Evolutionary conservation across 1,139 yeast species (phyloP), one percentile per base, ranked within the genome.

Genomic region (Scheffersomyces lignicola): DNA sequence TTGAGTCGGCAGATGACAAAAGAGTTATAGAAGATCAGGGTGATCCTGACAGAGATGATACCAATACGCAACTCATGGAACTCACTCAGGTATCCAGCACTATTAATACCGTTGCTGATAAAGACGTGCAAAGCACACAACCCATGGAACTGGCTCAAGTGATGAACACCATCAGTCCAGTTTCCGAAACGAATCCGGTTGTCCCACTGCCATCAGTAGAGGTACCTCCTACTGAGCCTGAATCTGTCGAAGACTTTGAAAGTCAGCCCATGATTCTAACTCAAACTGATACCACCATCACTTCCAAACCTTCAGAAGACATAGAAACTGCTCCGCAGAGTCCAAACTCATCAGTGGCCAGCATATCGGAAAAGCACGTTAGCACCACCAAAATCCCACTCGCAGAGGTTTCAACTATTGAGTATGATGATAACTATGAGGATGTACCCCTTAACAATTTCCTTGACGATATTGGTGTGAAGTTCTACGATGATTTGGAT

Each of bases 401-500:
- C 27, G 65, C 66, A 2, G 66, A 58, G 13, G 43, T 48, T 13
- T 44, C 51, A 1, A 24, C 28, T 41, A 5, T 26, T 40, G 29
- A 18, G 5, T 37, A 32, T 9, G 41, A 33, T 20, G 49, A 47
- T 6, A 43, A 40, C 2, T 58, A 59, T 31, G 36, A 34, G 2
- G 67, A 71, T 4, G 74, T 71, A 1, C 46, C 70, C 0, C 54
- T 75, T 23, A 48, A 60, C 1, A 60, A 63, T 14, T 78, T 79
- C 37, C 54, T 79, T 44, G 53, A 52, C 6, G 77, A 73, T 38
- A 58, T 76, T 7, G 72, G 73, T 0, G 65, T 78, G 11, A 68
- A 69, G 30, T 78, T 78, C 44, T 73, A 69, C 43, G 78, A 77
- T 44, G 79, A 75, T 41, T 56, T 72, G 37, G 72, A 71, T 29